Evolutionary conservation across 1,284 basidiomycete species (phyloP).

Genomic region (Fomitiporia mediterranea): DNA sequence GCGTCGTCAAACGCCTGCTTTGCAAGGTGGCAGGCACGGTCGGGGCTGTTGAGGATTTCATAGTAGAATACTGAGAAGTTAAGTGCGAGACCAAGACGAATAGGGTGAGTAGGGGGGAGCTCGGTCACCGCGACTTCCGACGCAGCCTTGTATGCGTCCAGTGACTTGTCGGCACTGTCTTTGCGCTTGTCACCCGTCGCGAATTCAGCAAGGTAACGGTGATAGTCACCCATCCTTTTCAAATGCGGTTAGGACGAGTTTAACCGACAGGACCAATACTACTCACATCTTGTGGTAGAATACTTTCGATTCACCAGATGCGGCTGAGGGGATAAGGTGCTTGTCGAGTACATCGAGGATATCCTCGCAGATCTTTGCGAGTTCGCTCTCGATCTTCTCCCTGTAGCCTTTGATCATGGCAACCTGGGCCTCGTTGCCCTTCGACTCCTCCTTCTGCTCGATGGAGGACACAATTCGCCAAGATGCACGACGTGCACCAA

Average conservation of each 20-base stretch:
- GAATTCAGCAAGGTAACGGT: conserved; percentile 99
- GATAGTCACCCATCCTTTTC: conserved; percentile 98
- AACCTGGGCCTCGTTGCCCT: conserved; percentile 98
- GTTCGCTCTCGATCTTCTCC: conserved; percentile 97
- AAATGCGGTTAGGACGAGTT: conserved; percentile 11
- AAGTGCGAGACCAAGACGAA: conserved; percentile 97
- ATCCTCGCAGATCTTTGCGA: conserved; percentile 99
- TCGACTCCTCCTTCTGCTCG: conserved; percentile 99
- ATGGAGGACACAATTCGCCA: conserved; percentile 99
- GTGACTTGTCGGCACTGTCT: conserved; percentile 96
- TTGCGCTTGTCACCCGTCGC: conserved; percentile 99
- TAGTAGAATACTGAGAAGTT: conserved; percentile 99
- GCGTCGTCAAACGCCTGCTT: conserved; percentile 99
- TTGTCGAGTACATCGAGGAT: conserved; percentile 98
- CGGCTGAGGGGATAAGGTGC: conserved; percentile 98
- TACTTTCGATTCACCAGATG: conserved; percentile 98
- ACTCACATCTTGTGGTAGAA: conserved; percentile 99
- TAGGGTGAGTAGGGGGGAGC: conserved; percentile 98
- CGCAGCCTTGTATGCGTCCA: conserved; percentile 99
- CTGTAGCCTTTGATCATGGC: conserved; percentile 99
- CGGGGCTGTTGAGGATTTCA: conserved; percentile 99
- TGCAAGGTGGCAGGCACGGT: conserved; percentile 98
- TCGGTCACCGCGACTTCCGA: conserved; percentile 98
- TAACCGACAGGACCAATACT: not conserved
- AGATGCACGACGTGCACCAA: conserved; percentile 97